Percentiles rank a stretch among this genome's conserved stretches.
Evolutionary conservation across 2,329 filamentous ascomycete genomes (phyloP).

Genomic region (Talaromyces piceae): DNA sequence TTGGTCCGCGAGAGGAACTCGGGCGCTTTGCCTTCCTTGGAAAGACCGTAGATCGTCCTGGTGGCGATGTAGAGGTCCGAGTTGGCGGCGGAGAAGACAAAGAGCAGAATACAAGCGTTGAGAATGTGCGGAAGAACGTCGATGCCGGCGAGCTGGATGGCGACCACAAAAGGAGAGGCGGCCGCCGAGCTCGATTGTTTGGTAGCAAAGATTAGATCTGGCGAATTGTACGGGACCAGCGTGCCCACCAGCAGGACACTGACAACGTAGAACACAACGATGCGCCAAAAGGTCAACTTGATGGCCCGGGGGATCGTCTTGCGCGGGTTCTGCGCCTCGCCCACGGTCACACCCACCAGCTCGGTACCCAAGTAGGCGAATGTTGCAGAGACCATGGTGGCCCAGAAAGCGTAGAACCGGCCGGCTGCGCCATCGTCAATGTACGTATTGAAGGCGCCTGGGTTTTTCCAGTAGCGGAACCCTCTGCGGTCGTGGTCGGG

Average conservation of each 20-base stretch:
- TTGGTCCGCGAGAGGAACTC: slow-evolving; percentile 62
- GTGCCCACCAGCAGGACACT: slow-evolving; percentile 66
- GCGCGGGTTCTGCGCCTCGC: slow-evolving; percentile 67
- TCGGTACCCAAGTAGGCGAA: slow-evolving; percentile 71
- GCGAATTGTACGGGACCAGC: slow-evolving; percentile 62
- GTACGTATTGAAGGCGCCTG: slow-evolving; percentile 48
- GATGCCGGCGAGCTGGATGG: slow-evolving; percentile 57
- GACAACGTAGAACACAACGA: slow-evolving; percentile 67
- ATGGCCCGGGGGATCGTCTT: slow-evolving; percentile 66
- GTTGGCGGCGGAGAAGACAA: slow-evolving; percentile 68
- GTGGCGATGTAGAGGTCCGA: slow-evolving; percentile 69
- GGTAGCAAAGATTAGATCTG: slow-evolving; percentile 45
- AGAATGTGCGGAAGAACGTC: slow-evolving; percentile 55
- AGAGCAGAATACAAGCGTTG: slow-evolving; percentile 64
- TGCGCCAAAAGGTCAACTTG: slow-evolving; percentile 69
- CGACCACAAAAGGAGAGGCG: slow-evolving; percentile 66
- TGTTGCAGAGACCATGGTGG: slow-evolving; percentile 61
- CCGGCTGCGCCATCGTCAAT: slow-evolving; percentile 36
- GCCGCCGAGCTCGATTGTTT: slow-evolving; percentile 37
- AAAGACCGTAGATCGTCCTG: slow-evolving; percentile 64
- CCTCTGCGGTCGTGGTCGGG: slow-evolving; percentile 48
- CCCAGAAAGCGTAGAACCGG: slow-evolving; percentile 55
- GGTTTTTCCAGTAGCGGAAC: slow-evolving; percentile 56
- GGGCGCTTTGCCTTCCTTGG: slow-evolving; percentile 62
- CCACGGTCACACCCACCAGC: slow-evolving; percentile 65